Evolutionary conservation across 1,284 basidiomycete genomes (phyloP).

Genomic region (Spongispora temasekensis): DNA sequence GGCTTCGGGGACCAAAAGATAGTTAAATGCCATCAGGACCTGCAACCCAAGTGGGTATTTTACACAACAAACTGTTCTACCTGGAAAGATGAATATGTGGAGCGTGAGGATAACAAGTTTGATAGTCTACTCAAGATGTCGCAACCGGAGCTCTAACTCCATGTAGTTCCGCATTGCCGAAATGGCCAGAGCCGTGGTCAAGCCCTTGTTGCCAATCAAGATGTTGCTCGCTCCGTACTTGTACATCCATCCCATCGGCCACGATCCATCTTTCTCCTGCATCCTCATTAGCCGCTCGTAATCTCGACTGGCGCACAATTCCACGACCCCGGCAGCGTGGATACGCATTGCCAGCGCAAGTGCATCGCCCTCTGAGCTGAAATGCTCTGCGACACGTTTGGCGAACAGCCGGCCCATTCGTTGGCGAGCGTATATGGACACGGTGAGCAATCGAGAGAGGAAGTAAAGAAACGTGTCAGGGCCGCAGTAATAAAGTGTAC

Average conservation of each 20-base stretch:
- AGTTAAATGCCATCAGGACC: no score
- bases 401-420: conserved; percentile 17
- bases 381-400: conserved; percentile 19
- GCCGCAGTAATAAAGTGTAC: conserved; percentile 22
- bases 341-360: conserved; percentile 26
- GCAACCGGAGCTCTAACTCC: conserved; percentile 17
- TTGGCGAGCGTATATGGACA: conserved; percentile 19
- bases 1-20: no score
- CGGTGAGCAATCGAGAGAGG: conserved; percentile 21
- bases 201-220: conserved; percentile 18
- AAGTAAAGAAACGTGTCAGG: conserved; percentile 24
- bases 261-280: conserved; percentile 25
- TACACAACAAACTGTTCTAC: no score
- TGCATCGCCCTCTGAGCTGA: conserved; percentile 21
- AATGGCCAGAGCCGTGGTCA: conserved; percentile 25
- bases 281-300: conserved; percentile 18
- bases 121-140: conserved; percentile 14
- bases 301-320: conserved; percentile 17
- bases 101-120: no score
- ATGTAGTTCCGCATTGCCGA: conserved; percentile 17
- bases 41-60: no score
- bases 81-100: no score
- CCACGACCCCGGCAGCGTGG: conserved; percentile 13
- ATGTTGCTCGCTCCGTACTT: conserved; percentile 6
- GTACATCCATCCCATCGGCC: conserved; percentile 24